Conservation (phyloP, 106 monocot species). For the Cymbidium sinense region DNA sequence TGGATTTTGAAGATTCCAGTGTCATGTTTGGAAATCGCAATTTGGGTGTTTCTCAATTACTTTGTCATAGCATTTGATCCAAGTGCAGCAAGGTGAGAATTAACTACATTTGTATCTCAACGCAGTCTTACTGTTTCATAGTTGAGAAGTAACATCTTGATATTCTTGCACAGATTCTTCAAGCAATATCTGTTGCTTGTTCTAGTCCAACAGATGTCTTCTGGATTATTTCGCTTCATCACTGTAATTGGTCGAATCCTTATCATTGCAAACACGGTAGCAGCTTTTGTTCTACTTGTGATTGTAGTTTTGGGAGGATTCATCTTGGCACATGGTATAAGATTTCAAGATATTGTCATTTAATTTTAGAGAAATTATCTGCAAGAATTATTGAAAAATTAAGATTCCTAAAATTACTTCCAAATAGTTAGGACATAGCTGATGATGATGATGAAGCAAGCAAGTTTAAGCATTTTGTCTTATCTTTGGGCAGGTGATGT, state of each 20-base stretch:
- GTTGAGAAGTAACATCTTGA: not conserved
- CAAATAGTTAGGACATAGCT: not conserved
- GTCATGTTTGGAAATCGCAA: slow-evolving; percentile 5
- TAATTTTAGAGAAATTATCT: not conserved
- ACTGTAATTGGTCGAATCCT: slow-evolving; percentile 27
- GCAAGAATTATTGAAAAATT: too few species aligned
- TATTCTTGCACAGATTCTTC: slow-evolving; percentile 15
- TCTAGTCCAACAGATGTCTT: slow-evolving; percentile 38
- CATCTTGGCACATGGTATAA: slow-evolving; percentile 6
- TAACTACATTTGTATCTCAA: not conserved
- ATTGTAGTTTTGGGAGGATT: slow-evolving; percentile 28
- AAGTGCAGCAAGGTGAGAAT: slow-evolving; percentile 12
- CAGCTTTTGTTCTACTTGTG: slow-evolving; percentile 15
- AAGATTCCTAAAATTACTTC: not conserved
- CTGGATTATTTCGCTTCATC: slow-evolving; percentile 36
- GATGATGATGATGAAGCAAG: not conserved
- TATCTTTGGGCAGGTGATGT: slow-evolving; percentile 7
- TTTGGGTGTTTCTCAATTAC: slow-evolving; percentile 13
- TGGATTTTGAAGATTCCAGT: slow-evolving; percentile 18
- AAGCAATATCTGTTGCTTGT: slow-evolving; percentile 36
- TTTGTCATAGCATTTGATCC: slow-evolving; percentile 16
- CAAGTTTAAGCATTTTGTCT: not conserved
- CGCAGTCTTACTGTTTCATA: not conserved
- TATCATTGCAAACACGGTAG: slow-evolving; percentile 31
- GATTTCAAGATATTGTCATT: not conserved